phyloP scores from a whole-genome alignment of 306 rosid genomes.

The Luffa acutangula region DNA sequence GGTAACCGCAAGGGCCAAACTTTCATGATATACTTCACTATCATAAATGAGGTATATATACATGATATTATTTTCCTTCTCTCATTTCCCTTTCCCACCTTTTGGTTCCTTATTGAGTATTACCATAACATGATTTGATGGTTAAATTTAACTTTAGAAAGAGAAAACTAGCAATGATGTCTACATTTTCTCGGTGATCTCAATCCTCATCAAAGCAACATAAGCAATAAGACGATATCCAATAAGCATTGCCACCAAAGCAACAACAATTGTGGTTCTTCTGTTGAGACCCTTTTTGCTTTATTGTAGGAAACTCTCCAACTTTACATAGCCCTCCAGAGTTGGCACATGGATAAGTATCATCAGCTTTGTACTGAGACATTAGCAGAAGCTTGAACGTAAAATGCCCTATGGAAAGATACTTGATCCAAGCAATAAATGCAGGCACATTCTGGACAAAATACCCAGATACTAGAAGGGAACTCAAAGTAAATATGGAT shows the following conservation, averaged over 20 bases:
- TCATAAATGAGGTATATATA: too few relatives aligned
- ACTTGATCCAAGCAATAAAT: slow-evolving; percentile 50
- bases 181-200: slow-evolving; percentile 24
- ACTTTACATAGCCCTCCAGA: slow-evolving; percentile 11
- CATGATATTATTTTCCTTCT: too few relatives aligned
- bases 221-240: slow-evolving; percentile 56
- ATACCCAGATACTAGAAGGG: slow-evolving; percentile 41
- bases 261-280: slow-evolving; percentile 14
- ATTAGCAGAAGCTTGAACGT: slow-evolving; percentile 40
- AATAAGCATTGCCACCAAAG: slow-evolving; percentile 37
- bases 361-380: slow-evolving; percentile 34
- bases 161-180: not conserved
- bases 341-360: slow-evolving; percentile 35
- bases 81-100: not conserved
- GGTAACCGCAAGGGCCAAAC: too few relatives aligned
- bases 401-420: slow-evolving; percentile 30
- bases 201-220: slow-evolving; percentile 47
- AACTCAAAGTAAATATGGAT: slow-evolving; percentile 39
- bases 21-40: too few relatives aligned
- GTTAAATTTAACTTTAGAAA: too few relatives aligned
- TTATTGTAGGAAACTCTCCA: slow-evolving; percentile 38
- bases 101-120: not conserved
- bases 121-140: not conserved
- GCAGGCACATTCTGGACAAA: slow-evolving; percentile 47
- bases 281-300: slow-evolving; percentile 28